phyloP scores from a whole-genome alignment of 345 rosid species.

The Euphorbia peplus region DNA sequence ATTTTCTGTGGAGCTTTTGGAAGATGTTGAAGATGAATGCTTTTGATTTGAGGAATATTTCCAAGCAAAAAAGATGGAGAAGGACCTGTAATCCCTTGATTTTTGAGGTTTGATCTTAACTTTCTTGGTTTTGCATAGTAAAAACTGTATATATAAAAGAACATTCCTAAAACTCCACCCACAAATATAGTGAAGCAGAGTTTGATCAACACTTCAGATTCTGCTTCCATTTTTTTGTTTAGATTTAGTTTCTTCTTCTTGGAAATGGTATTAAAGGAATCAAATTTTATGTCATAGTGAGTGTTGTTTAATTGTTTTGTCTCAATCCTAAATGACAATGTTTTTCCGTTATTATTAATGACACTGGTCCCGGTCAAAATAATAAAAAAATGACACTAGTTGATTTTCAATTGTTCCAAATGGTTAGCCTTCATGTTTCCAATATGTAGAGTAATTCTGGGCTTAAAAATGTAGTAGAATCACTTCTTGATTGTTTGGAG shows the following conservation, averaged over 20 bases:
- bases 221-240: constrained; percentile 10
- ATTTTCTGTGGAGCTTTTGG: background rate
- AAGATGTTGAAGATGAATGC: constrained; percentile 13
- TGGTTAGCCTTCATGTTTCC: no score
- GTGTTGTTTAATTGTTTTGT: no score
- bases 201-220: background rate
- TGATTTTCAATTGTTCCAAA: no score
- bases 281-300: no score
- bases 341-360: no score
- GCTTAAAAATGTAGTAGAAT: no score
- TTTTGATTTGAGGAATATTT: constrained; percentile 37
- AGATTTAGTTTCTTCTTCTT: background rate
- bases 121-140: constrained; percentile 27
- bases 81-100: constrained; percentile 50
- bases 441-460: no score
- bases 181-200: constrained; percentile 17
- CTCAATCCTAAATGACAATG: no score
- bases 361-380: no score
- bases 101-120: constrained; percentile 30
- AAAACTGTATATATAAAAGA: constrained; percentile 9
- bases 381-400: no score
- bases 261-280: no score
- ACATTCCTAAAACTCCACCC: constrained; percentile 18
- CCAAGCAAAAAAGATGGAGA: constrained; percentile 39
- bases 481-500: no score